A percentile compares a stretch with the other conserved stretches of the same genome.
These are phyloP conservation scores for Tetrahymena borealis DNA, from an alignment of 73 alveolate genomes.

Conservation along the genomic window DNA sequence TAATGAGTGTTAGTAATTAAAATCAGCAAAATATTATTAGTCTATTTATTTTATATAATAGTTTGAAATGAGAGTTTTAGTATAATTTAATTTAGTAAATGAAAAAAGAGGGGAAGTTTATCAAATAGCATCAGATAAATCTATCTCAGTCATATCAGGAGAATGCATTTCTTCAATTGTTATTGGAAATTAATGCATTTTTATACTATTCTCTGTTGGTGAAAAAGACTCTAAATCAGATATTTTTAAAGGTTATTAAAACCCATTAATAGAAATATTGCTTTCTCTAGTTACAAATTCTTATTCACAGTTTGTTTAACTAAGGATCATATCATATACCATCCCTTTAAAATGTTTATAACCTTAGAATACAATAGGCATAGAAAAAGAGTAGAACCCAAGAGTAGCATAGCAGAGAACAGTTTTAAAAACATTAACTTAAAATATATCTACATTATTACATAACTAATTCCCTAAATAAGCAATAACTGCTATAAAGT, in stretches of 20 bases:
- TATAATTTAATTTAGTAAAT: not conserved
- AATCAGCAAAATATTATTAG: too few relatives aligned
- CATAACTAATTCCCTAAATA: not conserved
- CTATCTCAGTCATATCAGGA: not conserved
- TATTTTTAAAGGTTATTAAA: not conserved
- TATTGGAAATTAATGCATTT: not conserved
- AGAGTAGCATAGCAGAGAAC: not conserved
- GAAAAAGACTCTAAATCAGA: not conserved
- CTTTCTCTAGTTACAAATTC: not conserved
- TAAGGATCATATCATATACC: not conserved
- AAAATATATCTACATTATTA: not conserved
- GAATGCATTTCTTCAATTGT: not conserved
- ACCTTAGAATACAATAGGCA: not conserved
- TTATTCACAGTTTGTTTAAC: not conserved
- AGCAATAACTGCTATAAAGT: not conserved
- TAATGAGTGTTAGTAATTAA: too few relatives aligned
- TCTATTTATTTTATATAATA: too few relatives aligned
- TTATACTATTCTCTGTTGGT: not conserved
- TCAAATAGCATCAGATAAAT: not conserved
- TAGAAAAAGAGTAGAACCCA: not conserved
- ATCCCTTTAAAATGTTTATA: not conserved
- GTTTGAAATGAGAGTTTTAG: not conserved
- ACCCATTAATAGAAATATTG: not conserved
- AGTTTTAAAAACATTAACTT: not conserved
- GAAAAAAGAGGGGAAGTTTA: too few relatives aligned